Evolutionary conservation across 805 yeast genomes (phyloP).

Genomic region (Ascoidea tarda): DNA sequence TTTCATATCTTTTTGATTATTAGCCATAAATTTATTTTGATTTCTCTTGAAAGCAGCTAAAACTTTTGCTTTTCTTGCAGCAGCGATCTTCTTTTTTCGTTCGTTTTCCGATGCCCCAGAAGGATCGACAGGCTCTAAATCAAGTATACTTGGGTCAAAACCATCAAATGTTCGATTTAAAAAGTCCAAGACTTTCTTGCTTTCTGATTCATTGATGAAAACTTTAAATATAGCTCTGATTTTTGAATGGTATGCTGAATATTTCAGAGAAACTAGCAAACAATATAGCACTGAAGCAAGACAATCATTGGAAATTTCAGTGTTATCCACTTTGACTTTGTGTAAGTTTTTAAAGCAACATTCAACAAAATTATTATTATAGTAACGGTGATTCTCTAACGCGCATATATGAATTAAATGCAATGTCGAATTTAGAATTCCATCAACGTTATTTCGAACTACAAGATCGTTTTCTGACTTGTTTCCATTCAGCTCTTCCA

Average conservation of each 20-base stretch:
- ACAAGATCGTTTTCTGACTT: constrained; percentile 11
- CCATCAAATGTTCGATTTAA: neutral
- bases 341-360: constrained; percentile 2
- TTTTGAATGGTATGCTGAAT: constrained; percentile 32
- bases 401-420: constrained; percentile 58
- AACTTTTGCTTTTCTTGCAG: neutral
- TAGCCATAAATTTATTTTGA: neutral
- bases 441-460: constrained; percentile 32
- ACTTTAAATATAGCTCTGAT: constrained; percentile 38
- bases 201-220: constrained; percentile 13
- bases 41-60: neutral
- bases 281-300: constrained; percentile 25
- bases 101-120: neutral
- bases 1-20: too few relatives aligned
- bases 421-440: constrained; percentile 40
- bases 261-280: constrained; percentile 27
- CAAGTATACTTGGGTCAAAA: neutral
- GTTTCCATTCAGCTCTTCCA: constrained; percentile 10
- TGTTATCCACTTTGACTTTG: constrained; percentile 20
- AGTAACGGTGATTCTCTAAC: constrained; percentile 24
- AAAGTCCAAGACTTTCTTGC: too few relatives aligned
- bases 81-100: neutral
- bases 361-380: constrained; percentile 18
- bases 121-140: neutral
- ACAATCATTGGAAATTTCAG: constrained; percentile 25